These are phyloP conservation scores for Sphaerobolus stellatus DNA, from an alignment of 1,284 basidiomycete species.

Conservation along the genomic window DNA sequence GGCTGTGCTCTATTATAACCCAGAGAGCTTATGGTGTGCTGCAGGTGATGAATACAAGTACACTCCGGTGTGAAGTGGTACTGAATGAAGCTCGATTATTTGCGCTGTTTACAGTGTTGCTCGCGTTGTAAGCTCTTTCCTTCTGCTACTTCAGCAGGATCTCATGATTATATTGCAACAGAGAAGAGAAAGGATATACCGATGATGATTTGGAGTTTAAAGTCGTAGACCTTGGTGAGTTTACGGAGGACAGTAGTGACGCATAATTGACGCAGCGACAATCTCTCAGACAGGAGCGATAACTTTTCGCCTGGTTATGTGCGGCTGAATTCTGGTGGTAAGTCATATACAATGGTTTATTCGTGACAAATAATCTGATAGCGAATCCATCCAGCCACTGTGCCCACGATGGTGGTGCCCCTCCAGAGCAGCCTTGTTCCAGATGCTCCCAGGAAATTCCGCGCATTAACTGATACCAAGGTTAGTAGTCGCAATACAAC, in stretches of 20 bases:
- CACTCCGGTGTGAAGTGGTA: constrained; percentile 24
- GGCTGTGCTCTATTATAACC: constrained; percentile 59
- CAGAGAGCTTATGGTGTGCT: constrained; percentile 58
- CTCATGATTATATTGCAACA: constrained; percentile 26
- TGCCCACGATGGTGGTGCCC: constrained; percentile 84
- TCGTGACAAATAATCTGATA: background rate
- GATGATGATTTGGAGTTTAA: constrained; percentile 64
- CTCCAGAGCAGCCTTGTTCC: constrained; percentile 67
- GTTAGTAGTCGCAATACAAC: constrained; percentile 37
- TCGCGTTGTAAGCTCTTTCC: constrained; percentile 45
- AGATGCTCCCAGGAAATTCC: constrained; percentile 78
- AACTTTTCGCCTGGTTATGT: constrained; percentile 66
- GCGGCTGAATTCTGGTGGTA: constrained; percentile 77
- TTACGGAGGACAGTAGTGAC: background rate
- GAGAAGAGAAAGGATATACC: constrained; percentile 73
- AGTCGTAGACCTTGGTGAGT: constrained; percentile 59
- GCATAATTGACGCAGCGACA: background rate
- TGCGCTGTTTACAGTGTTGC: constrained; percentile 35
- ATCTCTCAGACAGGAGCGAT: constrained; percentile 57
- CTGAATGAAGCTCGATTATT: background rate
- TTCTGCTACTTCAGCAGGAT: background rate
- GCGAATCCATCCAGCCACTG: constrained; percentile 52
- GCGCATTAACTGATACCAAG: constrained; percentile 75
- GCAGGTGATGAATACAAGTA: no score
- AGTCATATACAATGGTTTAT: background rate